Evolutionary conservation across 2,329 filamentous ascomycete genomes (phyloP).

Genomic region (Raffaelea deltoideospora): DNA sequence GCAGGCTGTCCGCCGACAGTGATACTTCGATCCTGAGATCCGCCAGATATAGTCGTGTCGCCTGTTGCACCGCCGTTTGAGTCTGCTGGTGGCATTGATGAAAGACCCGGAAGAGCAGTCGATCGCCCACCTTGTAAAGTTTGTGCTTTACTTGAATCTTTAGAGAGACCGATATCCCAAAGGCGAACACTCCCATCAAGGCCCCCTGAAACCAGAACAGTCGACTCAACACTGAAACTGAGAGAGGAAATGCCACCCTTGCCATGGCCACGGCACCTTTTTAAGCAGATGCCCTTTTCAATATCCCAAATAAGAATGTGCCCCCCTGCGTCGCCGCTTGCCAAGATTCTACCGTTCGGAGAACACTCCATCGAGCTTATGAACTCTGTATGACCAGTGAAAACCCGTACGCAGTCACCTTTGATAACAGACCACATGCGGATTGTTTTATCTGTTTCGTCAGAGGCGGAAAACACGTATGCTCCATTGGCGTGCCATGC

Average conservation of each 20-base stretch:
- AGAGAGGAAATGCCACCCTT: conserved; percentile 90
- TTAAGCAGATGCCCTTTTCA: conserved; percentile 68
- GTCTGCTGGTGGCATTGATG: conserved; percentile 11
- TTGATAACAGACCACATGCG: conserved; percentile 94
- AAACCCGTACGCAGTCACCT: conserved; percentile 76
- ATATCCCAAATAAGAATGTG: conserved; percentile 94
- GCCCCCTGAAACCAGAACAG: conserved; percentile 75
- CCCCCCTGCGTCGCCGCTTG: conserved; percentile 74
- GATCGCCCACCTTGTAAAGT: no score
- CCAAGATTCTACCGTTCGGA: conserved; percentile 78
- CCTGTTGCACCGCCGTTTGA: conserved; percentile 18
- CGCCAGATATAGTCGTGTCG: conserved; percentile 24
- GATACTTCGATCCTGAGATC: conserved; percentile 19
- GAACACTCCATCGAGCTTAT: conserved; percentile 75
- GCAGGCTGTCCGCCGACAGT: conserved; percentile 31
- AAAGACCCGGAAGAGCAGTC: no score
- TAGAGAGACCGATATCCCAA: conserved; percentile 73
- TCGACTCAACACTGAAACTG: conserved; percentile 86
- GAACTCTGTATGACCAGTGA: conserved; percentile 80
- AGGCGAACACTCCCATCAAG: conserved; percentile 85
- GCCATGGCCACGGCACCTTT: conserved; percentile 85
- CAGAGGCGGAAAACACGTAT: conserved; percentile 86
- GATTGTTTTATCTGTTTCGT: conserved; percentile 73
- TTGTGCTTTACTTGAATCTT: conserved; percentile 45
- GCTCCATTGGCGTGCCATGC: conserved; percentile 88